Percentiles rank a stretch among this genome's conserved stretches.
Evolutionary conservation across 75 land plant species (phyloP).

Genomic region (Larix kaempferi): DNA sequence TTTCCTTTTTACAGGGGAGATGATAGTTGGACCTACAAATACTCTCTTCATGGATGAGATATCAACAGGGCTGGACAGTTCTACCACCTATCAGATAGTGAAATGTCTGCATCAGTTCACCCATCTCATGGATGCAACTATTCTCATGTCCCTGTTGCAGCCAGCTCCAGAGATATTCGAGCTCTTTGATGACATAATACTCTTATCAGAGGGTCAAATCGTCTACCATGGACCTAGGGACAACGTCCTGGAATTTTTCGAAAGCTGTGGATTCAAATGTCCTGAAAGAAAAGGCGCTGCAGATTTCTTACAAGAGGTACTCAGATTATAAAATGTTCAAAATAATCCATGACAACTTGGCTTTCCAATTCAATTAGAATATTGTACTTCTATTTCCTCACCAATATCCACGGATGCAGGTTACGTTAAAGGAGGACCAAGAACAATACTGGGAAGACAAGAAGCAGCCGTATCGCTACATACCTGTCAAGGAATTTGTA

Average conservation of each 20-base stretch:
- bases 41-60: slow-evolving; percentile 86
- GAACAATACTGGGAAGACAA: slow-evolving; percentile 84
- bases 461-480: slow-evolving; percentile 53
- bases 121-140: slow-evolving; percentile 20
- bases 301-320: slow-evolving; percentile 89
- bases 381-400: not conserved
- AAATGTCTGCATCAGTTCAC: slow-evolving; percentile 16
- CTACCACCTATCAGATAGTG: slow-evolving; percentile 23
- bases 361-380: not conserved
- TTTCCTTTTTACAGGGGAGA: slow-evolving; percentile 51
- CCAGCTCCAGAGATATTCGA: slow-evolving; percentile 96
- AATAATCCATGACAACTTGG: not conserved
- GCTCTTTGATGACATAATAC: slow-evolving; percentile 72
- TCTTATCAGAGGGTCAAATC: slow-evolving; percentile 73
- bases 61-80: slow-evolving; percentile 25
- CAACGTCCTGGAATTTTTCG: slow-evolving; percentile 62
- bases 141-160: slow-evolving; percentile 80
- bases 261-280: slow-evolving; percentile 62
- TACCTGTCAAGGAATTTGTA: slow-evolving; percentile 69
- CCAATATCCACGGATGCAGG: slow-evolving; percentile 27
- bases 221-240: slow-evolving; percentile 84
- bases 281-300: slow-evolving; percentile 81
- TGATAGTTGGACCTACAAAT: slow-evolving; percentile 83
- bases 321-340: not conserved
- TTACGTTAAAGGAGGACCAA: slow-evolving; percentile 87